These are phyloP conservation scores for Diplosphaera chodatii DNA, from an alignment of 139 green algal genomes.

Conservation along the genomic window DNA sequence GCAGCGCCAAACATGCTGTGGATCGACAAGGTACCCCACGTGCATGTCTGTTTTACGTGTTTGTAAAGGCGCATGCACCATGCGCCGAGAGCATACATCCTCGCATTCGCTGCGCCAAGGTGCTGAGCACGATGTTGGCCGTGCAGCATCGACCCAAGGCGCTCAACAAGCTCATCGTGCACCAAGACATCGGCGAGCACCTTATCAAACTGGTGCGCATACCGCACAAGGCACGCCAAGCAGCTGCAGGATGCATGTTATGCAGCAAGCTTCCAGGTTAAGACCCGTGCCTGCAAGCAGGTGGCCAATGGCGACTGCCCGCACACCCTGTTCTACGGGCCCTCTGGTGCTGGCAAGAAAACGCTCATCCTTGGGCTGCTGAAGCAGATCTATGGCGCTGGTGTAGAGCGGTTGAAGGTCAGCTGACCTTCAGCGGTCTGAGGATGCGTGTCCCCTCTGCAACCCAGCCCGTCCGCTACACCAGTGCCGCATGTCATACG, in stretches of 20 bases:
- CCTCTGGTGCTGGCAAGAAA: slow-evolving; percentile 91
- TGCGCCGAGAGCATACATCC: not conserved
- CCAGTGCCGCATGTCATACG: no score
- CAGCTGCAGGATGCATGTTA: not conserved
- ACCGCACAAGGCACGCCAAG: not conserved
- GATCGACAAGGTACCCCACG: slow-evolving; percentile 62
- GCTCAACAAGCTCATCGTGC: slow-evolving; percentile 75
- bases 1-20: slow-evolving; percentile 52
- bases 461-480: no score
- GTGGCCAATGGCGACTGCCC: slow-evolving; percentile 84
- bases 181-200: slow-evolving; percentile 68
- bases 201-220: slow-evolving; percentile 79
- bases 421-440: no score
- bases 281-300: slow-evolving; percentile 32
- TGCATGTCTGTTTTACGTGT: not conserved
- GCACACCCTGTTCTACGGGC: slow-evolving; percentile 95
- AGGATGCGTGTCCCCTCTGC: no score
- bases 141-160: slow-evolving; percentile 76
- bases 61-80: not conserved
- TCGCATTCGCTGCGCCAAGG: not conserved
- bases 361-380: slow-evolving; percentile 89
- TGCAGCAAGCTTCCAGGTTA: not conserved
- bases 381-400: slow-evolving; percentile 83
- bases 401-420: slow-evolving; percentile 80
- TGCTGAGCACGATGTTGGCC: not conserved